Conservation (phyloP, 441 rosid genomes). For the Brassica balearica region DNA sequence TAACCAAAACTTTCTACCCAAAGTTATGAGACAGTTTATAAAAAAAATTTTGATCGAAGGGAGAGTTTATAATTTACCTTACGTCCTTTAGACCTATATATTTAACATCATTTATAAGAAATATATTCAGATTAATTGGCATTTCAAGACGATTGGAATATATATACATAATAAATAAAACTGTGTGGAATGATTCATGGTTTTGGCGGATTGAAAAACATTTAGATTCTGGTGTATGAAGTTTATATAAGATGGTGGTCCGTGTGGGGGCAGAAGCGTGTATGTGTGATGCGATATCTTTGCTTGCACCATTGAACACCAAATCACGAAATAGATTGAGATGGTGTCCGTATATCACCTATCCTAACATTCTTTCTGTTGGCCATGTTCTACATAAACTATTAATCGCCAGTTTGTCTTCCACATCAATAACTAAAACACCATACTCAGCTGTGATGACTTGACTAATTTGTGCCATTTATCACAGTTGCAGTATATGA, state of each 20-base stretch:
- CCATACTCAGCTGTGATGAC: background rate
- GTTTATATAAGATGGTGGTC: constrained; percentile 26
- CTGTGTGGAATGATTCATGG: background rate
- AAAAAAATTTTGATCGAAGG: too few species aligned
- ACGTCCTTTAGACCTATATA: background rate
- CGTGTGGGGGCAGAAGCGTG: constrained; percentile 38
- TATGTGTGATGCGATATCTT: constrained; percentile 34
- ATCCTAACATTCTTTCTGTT: background rate
- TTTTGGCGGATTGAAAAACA: constrained; percentile 19
- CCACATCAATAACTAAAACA: background rate
- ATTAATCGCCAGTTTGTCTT: background rate
- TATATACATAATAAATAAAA: background rate
- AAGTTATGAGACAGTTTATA: background rate
- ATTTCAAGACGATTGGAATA: background rate
- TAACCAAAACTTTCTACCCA: background rate
- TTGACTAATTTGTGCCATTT: background rate
- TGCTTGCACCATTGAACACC: constrained; percentile 38
- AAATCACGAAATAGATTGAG: constrained; percentile 21
- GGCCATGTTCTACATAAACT: background rate
- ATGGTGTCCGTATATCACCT: constrained; percentile 14
- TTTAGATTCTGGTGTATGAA: background rate
- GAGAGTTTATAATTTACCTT: background rate
- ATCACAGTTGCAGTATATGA: background rate
- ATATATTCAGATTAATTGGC: background rate
- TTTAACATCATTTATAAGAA: background rate